Evolutionary conservation across 108 stramenopile species (phyloP).

Genomic region (Nitzschia sp.): DNA sequence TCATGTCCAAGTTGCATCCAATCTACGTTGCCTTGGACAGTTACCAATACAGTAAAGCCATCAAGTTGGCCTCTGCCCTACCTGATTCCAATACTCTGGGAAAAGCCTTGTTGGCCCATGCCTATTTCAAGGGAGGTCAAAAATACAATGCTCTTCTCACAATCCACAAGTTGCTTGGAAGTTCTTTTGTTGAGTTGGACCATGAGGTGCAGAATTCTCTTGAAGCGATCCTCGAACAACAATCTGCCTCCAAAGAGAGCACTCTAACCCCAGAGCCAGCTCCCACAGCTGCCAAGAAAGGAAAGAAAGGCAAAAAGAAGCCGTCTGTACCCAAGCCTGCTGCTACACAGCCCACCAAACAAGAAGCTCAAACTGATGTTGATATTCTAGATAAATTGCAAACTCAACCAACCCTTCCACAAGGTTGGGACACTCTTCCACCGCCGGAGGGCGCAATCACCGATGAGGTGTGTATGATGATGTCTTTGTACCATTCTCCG

Average conservation of each 20-base stretch:
- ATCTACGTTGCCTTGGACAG: slow-evolving; percentile 69
- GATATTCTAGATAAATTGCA: slow-evolving; percentile 41
- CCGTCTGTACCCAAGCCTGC: neutral
- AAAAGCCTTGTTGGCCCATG: slow-evolving; percentile 62
- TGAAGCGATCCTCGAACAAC: slow-evolving; percentile 6
- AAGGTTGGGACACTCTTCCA: slow-evolving; percentile 35
- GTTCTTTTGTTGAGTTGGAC: slow-evolving; percentile 42
- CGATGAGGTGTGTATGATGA: slow-evolving; percentile 30
- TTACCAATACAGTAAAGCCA: slow-evolving; percentile 61
- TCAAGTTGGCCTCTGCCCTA: slow-evolving; percentile 58
- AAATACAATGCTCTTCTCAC: slow-evolving; percentile 45
- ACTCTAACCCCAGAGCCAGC: slow-evolving; percentile 16
- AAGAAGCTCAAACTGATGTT: neutral
- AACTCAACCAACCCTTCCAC: slow-evolving; percentile 21
- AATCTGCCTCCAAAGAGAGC: slow-evolving; percentile 1
- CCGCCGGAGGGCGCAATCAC: slow-evolving; percentile 14
- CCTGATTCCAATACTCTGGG: slow-evolving; percentile 48
- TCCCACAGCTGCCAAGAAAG: slow-evolving; percentile 24
- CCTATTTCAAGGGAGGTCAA: slow-evolving; percentile 56
- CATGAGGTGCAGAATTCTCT: slow-evolving; percentile 27
- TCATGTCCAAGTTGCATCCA: slow-evolving; percentile 52
- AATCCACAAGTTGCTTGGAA: slow-evolving; percentile 45
- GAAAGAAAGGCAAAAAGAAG: slow-evolving; percentile 43
- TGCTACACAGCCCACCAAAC: slow-evolving; percentile 7
- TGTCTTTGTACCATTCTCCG: neutral